Evolutionary conservation across 257 asterid species (phyloP).

Genomic region (Solanum medicagineum): DNA sequence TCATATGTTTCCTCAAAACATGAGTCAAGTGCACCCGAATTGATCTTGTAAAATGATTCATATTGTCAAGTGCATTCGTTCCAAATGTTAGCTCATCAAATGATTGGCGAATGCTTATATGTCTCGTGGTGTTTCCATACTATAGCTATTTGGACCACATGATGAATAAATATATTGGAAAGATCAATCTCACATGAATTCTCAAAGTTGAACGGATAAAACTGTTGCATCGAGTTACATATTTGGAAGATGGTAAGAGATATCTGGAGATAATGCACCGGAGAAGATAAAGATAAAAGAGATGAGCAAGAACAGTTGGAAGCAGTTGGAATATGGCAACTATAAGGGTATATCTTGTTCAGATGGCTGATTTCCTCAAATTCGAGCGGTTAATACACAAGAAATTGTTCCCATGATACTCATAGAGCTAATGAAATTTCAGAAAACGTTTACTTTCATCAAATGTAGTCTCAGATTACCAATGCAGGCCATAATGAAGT

Average conservation of each 20-base stretch:
- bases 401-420: background rate
- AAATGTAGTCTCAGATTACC: constrained; percentile 84
- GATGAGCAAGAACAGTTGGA: background rate
- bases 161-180: background rate
- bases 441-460: constrained; percentile 55
- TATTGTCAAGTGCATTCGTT: background rate
- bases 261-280: background rate
- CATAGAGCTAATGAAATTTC: background rate
- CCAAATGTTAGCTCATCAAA: background rate
- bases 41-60: background rate
- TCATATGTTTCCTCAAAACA: background rate
- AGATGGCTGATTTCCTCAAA: background rate
- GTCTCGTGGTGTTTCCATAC: background rate
- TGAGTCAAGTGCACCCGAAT: background rate
- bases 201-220: background rate
- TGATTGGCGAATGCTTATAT: background rate
- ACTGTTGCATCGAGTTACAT: background rate
- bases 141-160: background rate
- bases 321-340: background rate
- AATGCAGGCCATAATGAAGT: constrained; percentile 64
- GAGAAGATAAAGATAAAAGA: background rate
- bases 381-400: background rate
- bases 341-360: background rate
- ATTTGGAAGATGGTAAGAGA: background rate
- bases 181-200: background rate